A percentile compares a stretch with the other conserved stretches of the same genome.
Conservation (phyloP, 2,329 filamentous ascomycete genomes). For the Lachnellula suecica region DNA sequence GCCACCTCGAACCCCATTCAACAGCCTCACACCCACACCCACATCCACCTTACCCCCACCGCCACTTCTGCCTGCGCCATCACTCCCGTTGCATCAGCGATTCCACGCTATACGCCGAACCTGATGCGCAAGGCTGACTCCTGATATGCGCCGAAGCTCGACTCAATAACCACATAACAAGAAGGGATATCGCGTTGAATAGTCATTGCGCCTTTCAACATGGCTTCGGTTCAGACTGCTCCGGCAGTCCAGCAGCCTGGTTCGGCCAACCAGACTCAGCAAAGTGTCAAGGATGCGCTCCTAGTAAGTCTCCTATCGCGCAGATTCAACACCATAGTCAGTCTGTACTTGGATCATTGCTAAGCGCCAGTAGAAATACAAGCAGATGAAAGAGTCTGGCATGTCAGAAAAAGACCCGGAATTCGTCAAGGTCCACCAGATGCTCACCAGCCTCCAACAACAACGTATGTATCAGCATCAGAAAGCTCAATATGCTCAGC, state of each 20-base stretch:
- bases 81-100: constrained; percentile 18
- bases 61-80: constrained; percentile 13
- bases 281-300: constrained; percentile 70
- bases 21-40: too few relatives aligned
- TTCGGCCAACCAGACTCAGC: constrained; percentile 53
- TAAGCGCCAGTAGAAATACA: constrained; percentile 68
- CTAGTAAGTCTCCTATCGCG: constrained; percentile 47
- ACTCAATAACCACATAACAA: constrained; percentile 19
- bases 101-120: constrained; percentile 18
- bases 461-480: constrained; percentile 40
- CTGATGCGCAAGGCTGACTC: constrained; percentile 35
- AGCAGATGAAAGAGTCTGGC: constrained; percentile 83
- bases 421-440: constrained; percentile 76
- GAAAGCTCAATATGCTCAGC: constrained; percentile 54
- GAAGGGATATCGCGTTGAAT: constrained; percentile 10
- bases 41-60: too few relatives aligned
- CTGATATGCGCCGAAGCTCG: constrained; percentile 32
- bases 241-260: constrained; percentile 67
- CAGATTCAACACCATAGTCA: constrained; percentile 1
- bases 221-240: constrained; percentile 79
- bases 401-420: constrained; percentile 83
- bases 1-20: constrained; percentile 8
- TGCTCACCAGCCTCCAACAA: constrained; percentile 71
- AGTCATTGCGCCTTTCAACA: constrained; percentile 38
- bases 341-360: constrained; percentile 5